These are phyloP conservation scores for Neurospora sp. DNA, from an alignment of 495 filamentous ascomycete genomes.

Conservation along the genomic window DNA sequence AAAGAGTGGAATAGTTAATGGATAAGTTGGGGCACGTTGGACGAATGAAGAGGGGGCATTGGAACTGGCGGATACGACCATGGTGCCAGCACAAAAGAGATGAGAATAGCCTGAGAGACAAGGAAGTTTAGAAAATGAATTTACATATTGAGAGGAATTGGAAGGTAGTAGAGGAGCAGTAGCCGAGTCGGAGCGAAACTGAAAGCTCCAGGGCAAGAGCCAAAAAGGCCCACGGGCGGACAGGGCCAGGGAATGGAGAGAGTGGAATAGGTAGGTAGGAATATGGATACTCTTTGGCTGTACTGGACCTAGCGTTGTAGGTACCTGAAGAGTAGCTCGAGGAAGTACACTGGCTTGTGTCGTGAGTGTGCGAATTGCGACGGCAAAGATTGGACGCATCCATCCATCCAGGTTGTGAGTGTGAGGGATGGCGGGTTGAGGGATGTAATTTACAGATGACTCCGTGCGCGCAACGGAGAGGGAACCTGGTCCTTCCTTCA, in stretches of 20 bases:
- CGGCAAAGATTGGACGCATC: background rate
- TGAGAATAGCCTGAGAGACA: background rate
- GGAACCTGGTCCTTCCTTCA: background rate
- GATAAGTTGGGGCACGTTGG: background rate
- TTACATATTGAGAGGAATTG: background rate
- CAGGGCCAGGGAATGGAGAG: background rate
- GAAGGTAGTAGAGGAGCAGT: background rate
- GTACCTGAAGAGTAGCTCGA: background rate
- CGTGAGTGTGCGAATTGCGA: background rate
- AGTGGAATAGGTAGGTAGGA: background rate
- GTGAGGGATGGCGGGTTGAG: background rate
- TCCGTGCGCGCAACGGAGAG: background rate
- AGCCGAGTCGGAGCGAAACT: background rate
- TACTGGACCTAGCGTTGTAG: background rate
- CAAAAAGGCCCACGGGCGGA: background rate
- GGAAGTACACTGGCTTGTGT: background rate
- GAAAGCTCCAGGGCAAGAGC: background rate
- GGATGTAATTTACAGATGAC: background rate
- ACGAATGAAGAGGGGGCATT: background rate
- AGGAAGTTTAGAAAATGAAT: background rate
- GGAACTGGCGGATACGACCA: background rate
- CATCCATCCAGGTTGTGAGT: background rate
- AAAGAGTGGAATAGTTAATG: background rate
- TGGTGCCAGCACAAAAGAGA: background rate
- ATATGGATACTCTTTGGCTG: background rate